These are phyloP conservation scores for Filobasidium floriforme DNA, from an alignment of 768 basidiomycete species.

Conservation along the genomic window DNA sequence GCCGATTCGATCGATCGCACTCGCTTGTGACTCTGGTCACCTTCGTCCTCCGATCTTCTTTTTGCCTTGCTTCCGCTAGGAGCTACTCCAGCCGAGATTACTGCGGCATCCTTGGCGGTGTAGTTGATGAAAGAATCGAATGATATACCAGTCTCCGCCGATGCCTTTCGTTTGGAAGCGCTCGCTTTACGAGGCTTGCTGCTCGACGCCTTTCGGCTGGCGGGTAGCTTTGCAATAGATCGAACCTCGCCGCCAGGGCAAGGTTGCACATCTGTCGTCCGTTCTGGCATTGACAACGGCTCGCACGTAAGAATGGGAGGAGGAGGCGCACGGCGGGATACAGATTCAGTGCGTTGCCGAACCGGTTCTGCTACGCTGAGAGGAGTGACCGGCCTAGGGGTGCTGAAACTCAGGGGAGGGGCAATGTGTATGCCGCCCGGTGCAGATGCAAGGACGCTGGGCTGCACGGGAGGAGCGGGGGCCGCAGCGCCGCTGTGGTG, in stretches of 20 bases:
- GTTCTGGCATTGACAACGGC: neutral
- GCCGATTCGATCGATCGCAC: neutral
- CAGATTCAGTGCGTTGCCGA: neutral
- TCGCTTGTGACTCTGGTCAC: neutral
- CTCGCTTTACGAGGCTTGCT: slow-evolving; percentile 5
- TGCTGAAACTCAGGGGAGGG: neutral
- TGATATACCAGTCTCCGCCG: neutral
- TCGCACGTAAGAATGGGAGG: neutral
- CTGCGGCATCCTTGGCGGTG: slow-evolving; percentile 42
- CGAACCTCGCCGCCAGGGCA: neutral
- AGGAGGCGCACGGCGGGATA: neutral
- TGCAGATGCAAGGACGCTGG: slow-evolving; percentile 4
- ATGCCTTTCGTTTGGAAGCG: slow-evolving; percentile 3
- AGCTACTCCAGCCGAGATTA: slow-evolving; percentile 42
- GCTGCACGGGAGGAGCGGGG: neutral
- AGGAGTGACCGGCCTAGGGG: neutral
- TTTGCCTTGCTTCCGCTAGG: slow-evolving; percentile 37
- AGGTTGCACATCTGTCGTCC: neutral
- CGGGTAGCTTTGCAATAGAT: neutral
- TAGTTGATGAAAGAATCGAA: slow-evolving; percentile 43
- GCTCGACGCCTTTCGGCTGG: neutral
- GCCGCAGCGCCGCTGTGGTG: neutral
- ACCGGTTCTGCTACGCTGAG: neutral
- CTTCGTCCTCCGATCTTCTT: slow-evolving; percentile 28
- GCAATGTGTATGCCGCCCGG: neutral